Percentiles rank a stretch among this genome's conserved stretches.
These are phyloP conservation scores for Nectriaceae sp. DNA, from an alignment of 2,329 filamentous ascomycete genomes.

Conservation along the genomic window DNA sequence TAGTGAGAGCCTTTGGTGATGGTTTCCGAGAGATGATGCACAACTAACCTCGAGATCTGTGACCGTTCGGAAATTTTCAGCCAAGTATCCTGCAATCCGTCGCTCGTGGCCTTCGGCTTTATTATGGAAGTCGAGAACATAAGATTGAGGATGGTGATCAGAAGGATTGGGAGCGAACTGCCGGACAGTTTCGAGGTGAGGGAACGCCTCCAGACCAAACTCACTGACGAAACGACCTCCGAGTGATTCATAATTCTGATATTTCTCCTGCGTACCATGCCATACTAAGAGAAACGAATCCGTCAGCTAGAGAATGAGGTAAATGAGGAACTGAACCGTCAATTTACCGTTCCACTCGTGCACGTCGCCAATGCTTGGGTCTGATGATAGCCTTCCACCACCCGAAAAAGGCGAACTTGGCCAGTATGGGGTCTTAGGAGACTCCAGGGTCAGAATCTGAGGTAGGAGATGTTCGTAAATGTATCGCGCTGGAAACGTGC, in stretches of 20 bases:
- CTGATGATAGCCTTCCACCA: constrained; percentile 58
- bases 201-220: constrained; percentile 68
- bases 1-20: too few relatives aligned
- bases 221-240: constrained; percentile 78
- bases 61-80: constrained; percentile 68
- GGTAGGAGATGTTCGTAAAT: constrained; percentile 76
- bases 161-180: constrained; percentile 58
- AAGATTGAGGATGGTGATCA: constrained; percentile 66
- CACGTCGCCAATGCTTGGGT: constrained; percentile 75
- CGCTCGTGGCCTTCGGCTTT: constrained; percentile 79
- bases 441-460: constrained; percentile 61
- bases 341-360: constrained; percentile 65
- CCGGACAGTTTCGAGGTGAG: constrained; percentile 70
- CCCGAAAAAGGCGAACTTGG: constrained; percentile 67
- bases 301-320: not conserved
- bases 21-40: too few relatives aligned
- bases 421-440: constrained; percentile 67
- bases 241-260: constrained; percentile 72
- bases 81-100: constrained; percentile 72
- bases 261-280: constrained; percentile 71
- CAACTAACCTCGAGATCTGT: constrained; percentile 44
- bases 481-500: constrained; percentile 72
- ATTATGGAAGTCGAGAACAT: constrained; percentile 79
- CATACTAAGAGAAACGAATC: constrained; percentile 50
- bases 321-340: too few relatives aligned